Conservation (phyloP, 495 filamentous ascomycete species). For the Penicillium longicatenatum region DNA sequence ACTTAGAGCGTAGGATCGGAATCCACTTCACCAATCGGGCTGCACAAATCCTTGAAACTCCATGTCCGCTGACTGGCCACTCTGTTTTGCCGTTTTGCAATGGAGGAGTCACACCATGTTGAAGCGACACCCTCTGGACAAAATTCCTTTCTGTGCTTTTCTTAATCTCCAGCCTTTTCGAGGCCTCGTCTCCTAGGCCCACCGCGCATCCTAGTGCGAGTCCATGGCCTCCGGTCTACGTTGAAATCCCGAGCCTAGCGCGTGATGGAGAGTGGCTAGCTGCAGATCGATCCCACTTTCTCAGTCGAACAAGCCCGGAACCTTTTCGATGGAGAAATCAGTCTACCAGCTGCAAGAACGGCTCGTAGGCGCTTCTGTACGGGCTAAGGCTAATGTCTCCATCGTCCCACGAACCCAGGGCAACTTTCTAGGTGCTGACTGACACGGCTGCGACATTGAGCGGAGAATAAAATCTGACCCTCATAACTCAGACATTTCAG, state of each 20-base stretch:
- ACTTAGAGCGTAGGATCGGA: conserved; percentile 9
- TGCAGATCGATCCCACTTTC: conserved; percentile 16
- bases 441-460: neutral
- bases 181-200: conserved; percentile 5
- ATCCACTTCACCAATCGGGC: conserved; percentile 23
- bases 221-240: conserved; percentile 16
- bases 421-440: conserved; percentile 17
- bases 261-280: conserved; percentile 28
- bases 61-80: conserved; percentile 28
- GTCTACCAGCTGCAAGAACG: neutral
- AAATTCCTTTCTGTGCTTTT: neutral
- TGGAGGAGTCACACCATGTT: neutral
- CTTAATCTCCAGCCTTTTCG: neutral
- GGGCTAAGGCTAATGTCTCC: neutral
- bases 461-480: conserved; percentile 6
- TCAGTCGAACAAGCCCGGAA: neutral
- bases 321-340: neutral
- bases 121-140: neutral
- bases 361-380: neutral
- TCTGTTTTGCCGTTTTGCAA: neutral
- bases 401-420: conserved; percentile 14
- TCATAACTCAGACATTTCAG: neutral
- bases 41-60: conserved; percentile 16
- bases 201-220: conserved; percentile 14
- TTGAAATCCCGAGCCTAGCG: conserved; percentile 27